Evolutionary conservation across 768 basidiomycete genomes (phyloP).

Genomic region (Amyloporia xantha): DNA sequence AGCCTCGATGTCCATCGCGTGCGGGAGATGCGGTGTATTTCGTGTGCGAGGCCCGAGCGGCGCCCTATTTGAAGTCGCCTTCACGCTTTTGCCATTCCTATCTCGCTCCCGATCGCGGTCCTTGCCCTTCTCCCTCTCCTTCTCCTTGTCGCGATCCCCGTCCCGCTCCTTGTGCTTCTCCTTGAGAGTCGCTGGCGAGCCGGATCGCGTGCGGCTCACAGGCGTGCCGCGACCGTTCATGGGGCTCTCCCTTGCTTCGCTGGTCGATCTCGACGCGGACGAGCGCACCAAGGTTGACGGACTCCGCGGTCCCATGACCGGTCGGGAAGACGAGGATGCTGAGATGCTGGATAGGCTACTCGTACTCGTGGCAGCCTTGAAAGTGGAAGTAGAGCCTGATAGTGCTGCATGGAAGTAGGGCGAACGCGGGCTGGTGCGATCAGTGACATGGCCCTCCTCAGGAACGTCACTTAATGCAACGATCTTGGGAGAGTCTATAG

Average conservation of each 20-base stretch:
- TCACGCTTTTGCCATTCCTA: constrained; percentile 5
- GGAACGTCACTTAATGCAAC: constrained; percentile 26
- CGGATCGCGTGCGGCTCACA: constrained; percentile 6
- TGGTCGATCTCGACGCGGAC: constrained; percentile 8
- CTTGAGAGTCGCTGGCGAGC: constrained; percentile 12
- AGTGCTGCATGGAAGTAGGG: constrained; percentile 31
- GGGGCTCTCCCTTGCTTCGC: constrained; percentile 8
- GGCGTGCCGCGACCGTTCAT: constrained; percentile 5
- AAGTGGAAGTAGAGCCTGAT: constrained; percentile 31
- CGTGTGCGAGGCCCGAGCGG: constrained; percentile 33
- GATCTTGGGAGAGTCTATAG: constrained; percentile 17
- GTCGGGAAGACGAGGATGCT: constrained; percentile 17
- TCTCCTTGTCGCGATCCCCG: constrained; percentile 10
- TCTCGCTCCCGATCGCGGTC: constrained; percentile 10
- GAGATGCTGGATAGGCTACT: constrained; percentile 24
- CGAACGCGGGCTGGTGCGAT: constrained; percentile 21
- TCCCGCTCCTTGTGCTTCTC: constrained; percentile 7
- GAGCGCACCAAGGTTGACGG: constrained; percentile 11
- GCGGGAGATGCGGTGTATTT: constrained; percentile 51
- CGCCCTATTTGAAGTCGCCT: constrained; percentile 2
- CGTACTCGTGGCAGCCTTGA: constrained; percentile 25
- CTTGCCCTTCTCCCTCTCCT: constrained; percentile 9
- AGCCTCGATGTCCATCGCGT: constrained; percentile 49
- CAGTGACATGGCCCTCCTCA: constrained; percentile 18
- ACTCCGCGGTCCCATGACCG: constrained; percentile 12